Base-by-base conservation (phyloP, 2,329 filamentous ascomycete genomes). In the Bisporella sp. region DNA sequence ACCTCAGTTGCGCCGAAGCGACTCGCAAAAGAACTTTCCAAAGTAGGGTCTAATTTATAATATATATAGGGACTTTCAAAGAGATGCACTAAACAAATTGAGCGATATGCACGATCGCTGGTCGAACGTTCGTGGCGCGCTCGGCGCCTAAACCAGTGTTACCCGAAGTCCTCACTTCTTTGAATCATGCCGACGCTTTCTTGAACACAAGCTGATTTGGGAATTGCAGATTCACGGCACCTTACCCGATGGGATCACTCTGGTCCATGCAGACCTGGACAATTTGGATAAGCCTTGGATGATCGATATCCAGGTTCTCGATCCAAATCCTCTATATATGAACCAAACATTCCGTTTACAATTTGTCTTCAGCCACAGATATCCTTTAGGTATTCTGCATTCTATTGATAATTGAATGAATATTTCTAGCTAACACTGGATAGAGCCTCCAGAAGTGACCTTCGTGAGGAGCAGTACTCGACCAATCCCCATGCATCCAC, bases 361-460 rank as follows among this genome's bases (percentile, higher is more conserved):
- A 65, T 96, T 99, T 69, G 84, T 78, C 45, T 99, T 99, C 68
- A 82, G 82, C 54, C 75, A 78, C 32, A 81, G 80, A 59, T 99
- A 99, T 65, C 93, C 93, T 12, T 99, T 99, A 62, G 90, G 89
- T 91, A 78, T 55, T 67, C 64, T 49, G 11, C 31, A 32, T 31
- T n/a, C 29, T 11, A n/a, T 3, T 33, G 21, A 40, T 13, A 45
- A 33, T 37, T 39, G 32, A 31, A 9, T 11, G 8, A 13, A 30
- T 31, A 41, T 41, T 30, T 46, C 32, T 37, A 12, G 11, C 39
- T 35, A 21, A 8, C 12, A 9, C 30, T 12, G 12, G 6, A 33
- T 61, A 95, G 92, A 96, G 73, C 87, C 93, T 0, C 93, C 93
- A 29, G 93, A 99, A 75, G 93, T 97, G 58, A 87, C 87, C 50